Evolutionary conservation across 2,329 filamentous ascomycete species (phyloP).

Genomic region (Penicillium glabrum): DNA sequence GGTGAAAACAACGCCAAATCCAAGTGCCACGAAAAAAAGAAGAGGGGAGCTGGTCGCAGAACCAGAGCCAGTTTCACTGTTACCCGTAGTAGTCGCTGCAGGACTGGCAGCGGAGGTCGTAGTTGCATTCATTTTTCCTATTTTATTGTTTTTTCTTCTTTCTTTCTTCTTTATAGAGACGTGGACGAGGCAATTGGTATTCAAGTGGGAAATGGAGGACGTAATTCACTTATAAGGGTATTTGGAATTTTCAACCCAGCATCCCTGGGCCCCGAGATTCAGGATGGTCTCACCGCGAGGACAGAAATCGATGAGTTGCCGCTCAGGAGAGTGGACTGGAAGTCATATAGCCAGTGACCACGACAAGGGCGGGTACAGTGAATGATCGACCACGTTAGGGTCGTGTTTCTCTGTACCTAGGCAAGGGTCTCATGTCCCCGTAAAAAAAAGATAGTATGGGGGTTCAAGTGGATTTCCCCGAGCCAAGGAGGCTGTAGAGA

Average conservation of each 20-base stretch:
- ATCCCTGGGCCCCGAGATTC: not conserved
- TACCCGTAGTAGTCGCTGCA: conserved; percentile 28
- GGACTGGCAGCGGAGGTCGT: conserved; percentile 25
- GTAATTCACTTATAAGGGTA: not conserved
- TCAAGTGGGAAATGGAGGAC: not conserved
- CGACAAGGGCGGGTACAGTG: conserved; percentile 1
- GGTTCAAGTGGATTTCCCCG: not conserved
- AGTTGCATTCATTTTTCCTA: conserved; percentile 28
- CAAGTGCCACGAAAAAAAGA: conserved; percentile 90
- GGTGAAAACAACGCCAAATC: conserved; percentile 97
- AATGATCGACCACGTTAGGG: not conserved
- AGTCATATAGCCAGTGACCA: conserved; percentile 7
- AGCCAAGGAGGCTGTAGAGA: conserved; percentile 1
- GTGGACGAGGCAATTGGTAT: not conserved
- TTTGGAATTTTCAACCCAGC: not conserved
- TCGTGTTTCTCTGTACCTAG: not conserved
- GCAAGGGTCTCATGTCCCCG: not conserved
- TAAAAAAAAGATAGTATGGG: too few relatives aligned
- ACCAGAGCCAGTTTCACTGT: conserved; percentile 30
- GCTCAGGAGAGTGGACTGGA: conserved; percentile 1
- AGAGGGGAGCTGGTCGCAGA: conserved; percentile 69
- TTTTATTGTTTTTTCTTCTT: not conserved
- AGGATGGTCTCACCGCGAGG: not conserved
- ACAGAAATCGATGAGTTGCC: not conserved
- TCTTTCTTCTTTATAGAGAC: not conserved